phyloP scores from a whole-genome alignment of 1,139 yeast genomes.

The Debaryomycetaceae sp. region DNA sequence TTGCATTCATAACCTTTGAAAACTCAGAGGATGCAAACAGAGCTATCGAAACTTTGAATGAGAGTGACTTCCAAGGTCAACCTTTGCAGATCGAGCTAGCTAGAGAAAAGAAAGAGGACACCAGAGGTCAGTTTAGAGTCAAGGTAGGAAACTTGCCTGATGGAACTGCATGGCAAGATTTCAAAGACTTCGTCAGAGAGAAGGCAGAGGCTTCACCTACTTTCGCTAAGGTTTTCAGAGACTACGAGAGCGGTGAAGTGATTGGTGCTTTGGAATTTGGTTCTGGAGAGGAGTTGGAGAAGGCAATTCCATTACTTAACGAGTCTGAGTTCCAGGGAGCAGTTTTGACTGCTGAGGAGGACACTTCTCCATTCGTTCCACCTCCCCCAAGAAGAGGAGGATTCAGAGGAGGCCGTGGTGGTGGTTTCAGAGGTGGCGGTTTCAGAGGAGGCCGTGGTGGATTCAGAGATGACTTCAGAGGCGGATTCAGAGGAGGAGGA shows the following conservation, averaged over 20 bases:
- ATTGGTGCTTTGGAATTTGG: constrained; percentile 78
- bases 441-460: constrained; percentile 39
- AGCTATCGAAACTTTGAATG: constrained; percentile 63
- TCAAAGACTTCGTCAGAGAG: constrained; percentile 76
- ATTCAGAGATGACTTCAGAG: constrained; percentile 34
- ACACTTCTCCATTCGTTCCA: constrained; percentile 74
- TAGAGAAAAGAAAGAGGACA: constrained; percentile 54
- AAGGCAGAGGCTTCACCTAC: constrained; percentile 62
- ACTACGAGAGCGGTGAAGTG: constrained; percentile 56
- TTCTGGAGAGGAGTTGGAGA: constrained; percentile 68
- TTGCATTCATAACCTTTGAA: constrained; percentile 72
- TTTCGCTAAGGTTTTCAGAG: constrained; percentile 69
- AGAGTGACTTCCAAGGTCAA: constrained; percentile 58
- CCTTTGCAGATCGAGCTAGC: constrained; percentile 67
- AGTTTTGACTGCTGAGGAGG: constrained; percentile 68
- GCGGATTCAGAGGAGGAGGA: constrained; percentile 35
- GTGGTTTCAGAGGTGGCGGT: constrained; percentile 28
- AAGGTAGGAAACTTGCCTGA: constrained; percentile 68
- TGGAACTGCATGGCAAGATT: constrained; percentile 80
- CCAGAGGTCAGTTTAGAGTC: constrained; percentile 71
- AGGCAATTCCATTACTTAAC: constrained; percentile 65
- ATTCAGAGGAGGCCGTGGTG: constrained; percentile 40
- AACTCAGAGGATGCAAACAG: constrained; percentile 60
- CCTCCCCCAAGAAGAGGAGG: constrained; percentile 57
- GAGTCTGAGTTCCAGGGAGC: constrained; percentile 71